Evolutionary conservation across 2,329 filamentous ascomycete genomes (phyloP).

Genomic region (Apiospora rasikravindrae): DNA sequence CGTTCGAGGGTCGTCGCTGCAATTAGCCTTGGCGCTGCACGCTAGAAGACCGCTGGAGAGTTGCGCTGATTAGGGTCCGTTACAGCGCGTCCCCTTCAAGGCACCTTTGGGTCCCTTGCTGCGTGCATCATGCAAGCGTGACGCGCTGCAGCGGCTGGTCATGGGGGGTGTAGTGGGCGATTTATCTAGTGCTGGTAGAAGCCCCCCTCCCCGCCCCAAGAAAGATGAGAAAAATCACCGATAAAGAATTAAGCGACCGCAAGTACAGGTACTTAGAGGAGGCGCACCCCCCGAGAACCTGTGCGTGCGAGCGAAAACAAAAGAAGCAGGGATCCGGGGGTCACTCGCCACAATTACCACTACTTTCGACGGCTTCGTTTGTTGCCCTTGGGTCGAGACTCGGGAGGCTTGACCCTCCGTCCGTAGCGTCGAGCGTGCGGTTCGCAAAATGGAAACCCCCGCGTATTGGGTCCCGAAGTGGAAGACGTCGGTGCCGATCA

Average conservation of each 20-base stretch:
- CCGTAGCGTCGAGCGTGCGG: not conserved
- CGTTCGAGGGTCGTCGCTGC: not conserved
- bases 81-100: constrained; percentile 16
- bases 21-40: constrained; percentile 17
- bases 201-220: not conserved
- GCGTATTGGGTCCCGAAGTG: not conserved
- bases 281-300: not conserved
- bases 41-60: not conserved
- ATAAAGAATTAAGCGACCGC: constrained; percentile 7
- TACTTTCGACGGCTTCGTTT: not conserved
- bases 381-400: not conserved
- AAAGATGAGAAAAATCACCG: not conserved
- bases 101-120: constrained; percentile 13
- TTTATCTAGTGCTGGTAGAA: not conserved
- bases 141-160: constrained; percentile 13
- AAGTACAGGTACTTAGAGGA: constrained; percentile 12
- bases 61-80: constrained; percentile 12
- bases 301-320: too few relatives aligned
- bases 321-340: not conserved
- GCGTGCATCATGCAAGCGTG: constrained; percentile 20
- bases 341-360: constrained; percentile 5
- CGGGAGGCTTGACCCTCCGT: constrained; percentile 14
- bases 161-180: constrained; percentile 3
- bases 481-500: constrained; percentile 3
- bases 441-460: not conserved